Conservation (phyloP, 305 asterid species). For the Lippia alba region DNA sequence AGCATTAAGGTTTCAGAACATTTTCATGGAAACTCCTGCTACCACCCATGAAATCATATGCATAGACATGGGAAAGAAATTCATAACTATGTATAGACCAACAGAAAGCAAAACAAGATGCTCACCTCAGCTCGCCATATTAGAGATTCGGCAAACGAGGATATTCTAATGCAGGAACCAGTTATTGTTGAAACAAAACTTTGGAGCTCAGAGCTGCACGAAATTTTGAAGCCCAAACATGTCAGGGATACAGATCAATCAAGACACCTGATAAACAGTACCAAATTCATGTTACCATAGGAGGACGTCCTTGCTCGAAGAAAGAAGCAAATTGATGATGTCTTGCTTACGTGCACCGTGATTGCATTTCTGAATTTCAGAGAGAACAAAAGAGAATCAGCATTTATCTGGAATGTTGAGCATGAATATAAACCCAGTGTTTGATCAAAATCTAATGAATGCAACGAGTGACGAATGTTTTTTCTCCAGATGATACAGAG, state of each 20-base stretch:
- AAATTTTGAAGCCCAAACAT: conserved; percentile 33
- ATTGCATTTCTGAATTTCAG: conserved; percentile 55
- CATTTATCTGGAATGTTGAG: conserved; percentile 5
- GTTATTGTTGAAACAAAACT: conserved; percentile 56
- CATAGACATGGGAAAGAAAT: conserved; percentile 5
- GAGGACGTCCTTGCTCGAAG: conserved; percentile 52
- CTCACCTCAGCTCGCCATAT: conserved; percentile 95
- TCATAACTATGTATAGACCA: background rate
- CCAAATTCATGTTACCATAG: conserved; percentile 57
- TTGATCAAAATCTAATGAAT: conserved; percentile 13
- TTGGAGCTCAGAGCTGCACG: conserved; percentile 65
- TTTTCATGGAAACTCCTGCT: conserved; percentile 1
- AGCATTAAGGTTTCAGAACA: conserved; percentile 1
- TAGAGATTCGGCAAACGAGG: conserved; percentile 73
- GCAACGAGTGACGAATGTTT: background rate
- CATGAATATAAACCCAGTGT: background rate
- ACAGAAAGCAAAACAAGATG: conserved; percentile 28
- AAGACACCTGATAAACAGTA: conserved; percentile 23
- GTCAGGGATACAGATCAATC: conserved; percentile 22
- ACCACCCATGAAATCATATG: conserved; percentile 7
- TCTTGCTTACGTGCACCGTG: conserved; percentile 74
- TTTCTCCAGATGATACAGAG: conserved; percentile 14
- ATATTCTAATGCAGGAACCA: conserved; percentile 70
- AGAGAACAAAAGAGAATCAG: conserved; percentile 28
- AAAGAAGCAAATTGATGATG: conserved; percentile 56